Evolutionary conservation across 176 grass and related monocot genomes (phyloP), one percentile per base, ranked within the genome.

Genomic region (Juncus effusus): DNA sequence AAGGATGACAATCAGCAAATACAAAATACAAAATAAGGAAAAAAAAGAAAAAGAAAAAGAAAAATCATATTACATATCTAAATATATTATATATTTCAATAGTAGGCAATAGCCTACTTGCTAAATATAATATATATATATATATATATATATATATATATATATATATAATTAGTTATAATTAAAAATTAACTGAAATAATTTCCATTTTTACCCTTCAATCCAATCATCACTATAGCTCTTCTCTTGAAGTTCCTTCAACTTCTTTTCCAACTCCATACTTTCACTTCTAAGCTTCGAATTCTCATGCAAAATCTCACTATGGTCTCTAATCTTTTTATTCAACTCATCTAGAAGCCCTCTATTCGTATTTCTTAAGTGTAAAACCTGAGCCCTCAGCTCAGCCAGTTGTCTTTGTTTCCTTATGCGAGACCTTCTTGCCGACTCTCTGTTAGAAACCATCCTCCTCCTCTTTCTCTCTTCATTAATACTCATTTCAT

Each of bases 361-460:
- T 54, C 83, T 81, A 63, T 93, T 99, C 76, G 62, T 56, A 3
- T 61, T 51, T 2, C 85, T 82, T 40, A 99, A 75, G 67, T 85
- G 85, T 19, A 80, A 50, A 3, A 90, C 94, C 75, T 80, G 83
- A 4, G 69, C 75, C 74, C 83, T 73, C 12, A 99, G 82, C 83
- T 99, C 85, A 2, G 56, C 77, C 52, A 99, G 74, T 57, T 99
- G 89, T 62, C 82, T 72, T 69, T 99, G 94, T 79, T 99, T 93
- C 57, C 94, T 85, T 82, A 99, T 90, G 62, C 94, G 94, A 4
- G 89, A 93, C 61, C 89, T 71, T 53, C 94, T 73, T 1, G 94
- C 94, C 0, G 94, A 99, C 78, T 99, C 94, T 42, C 94, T 69
- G 79, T 99, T 99, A 16, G 94, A 99, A 49, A 90, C 59, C 94